phyloP scores from a whole-genome alignment of 2,329 filamentous ascomycete species.

The Xylariales sp. region DNA sequence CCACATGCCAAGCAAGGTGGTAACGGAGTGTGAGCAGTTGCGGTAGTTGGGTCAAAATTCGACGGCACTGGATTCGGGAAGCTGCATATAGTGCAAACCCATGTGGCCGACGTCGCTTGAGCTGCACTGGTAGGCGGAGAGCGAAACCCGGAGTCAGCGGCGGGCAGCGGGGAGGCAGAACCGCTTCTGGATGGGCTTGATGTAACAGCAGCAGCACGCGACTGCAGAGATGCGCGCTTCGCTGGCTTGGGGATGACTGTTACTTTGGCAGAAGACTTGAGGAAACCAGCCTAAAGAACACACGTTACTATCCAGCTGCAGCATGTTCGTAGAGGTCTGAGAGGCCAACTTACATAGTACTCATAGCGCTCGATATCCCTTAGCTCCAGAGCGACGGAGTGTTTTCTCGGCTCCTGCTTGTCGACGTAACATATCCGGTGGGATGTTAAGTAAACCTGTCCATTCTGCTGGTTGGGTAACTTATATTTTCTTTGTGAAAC shows the following conservation, averaged over 20 bases:
- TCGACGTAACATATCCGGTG: slow-evolving; percentile 96
- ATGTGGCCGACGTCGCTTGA: slow-evolving; percentile 64
- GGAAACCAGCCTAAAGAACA: slow-evolving; percentile 72
- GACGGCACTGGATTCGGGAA: slow-evolving; percentile 90
- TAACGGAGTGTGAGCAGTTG: slow-evolving; percentile 72
- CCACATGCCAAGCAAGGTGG: slow-evolving; percentile 90
- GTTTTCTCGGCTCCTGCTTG: slow-evolving; percentile 75
- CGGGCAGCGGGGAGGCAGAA: slow-evolving; percentile 27
- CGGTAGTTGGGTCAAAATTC: slow-evolving; percentile 84
- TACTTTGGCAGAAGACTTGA: slow-evolving; percentile 93
- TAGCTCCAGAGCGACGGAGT: slow-evolving; percentile 80
- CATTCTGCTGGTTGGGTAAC: slow-evolving; percentile 88
- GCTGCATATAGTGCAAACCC: slow-evolving; percentile 94
- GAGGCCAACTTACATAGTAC: slow-evolving; percentile 79
- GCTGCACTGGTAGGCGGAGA: slow-evolving; percentile 39
- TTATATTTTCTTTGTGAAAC: slow-evolving; percentile 74
- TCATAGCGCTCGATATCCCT: slow-evolving; percentile 90
- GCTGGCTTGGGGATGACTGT: slow-evolving; percentile 79
- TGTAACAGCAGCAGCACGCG: slow-evolving; percentile 44
- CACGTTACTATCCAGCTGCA: too few species aligned
- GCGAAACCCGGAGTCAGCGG: slow-evolving; percentile 29
- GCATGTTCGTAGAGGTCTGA: too few species aligned
- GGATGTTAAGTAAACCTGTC: slow-evolving; percentile 93
- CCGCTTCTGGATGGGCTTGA: slow-evolving; percentile 41
- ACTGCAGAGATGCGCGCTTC: slow-evolving; percentile 59